These are phyloP conservation scores for Polyporus arcularius DNA, from an alignment of 768 basidiomycete genomes.

Conservation along the genomic window DNA sequence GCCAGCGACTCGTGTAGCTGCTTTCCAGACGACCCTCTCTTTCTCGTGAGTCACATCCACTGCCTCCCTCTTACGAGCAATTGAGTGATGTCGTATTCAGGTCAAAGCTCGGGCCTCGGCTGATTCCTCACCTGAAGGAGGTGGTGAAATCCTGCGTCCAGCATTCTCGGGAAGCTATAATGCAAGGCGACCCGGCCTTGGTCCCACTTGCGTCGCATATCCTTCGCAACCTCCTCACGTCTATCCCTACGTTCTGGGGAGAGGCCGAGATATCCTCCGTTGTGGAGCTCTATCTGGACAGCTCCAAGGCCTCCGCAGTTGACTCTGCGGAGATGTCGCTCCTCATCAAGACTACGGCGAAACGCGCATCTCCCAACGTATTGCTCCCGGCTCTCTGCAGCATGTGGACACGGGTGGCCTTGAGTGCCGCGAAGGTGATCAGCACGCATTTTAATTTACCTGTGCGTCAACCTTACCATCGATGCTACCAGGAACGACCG, in stretches of 20 bases:
- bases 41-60: slow-evolving; percentile 52
- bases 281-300: slow-evolving; percentile 56
- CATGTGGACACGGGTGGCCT: slow-evolving; percentile 44
- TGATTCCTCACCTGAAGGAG: slow-evolving; percentile 82
- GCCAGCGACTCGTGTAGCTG: slow-evolving; percentile 38
- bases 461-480: background rate
- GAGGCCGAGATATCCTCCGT: slow-evolving; percentile 56
- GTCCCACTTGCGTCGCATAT: slow-evolving; percentile 44
- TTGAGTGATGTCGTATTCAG: slow-evolving; percentile 39
- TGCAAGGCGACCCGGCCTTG: slow-evolving; percentile 30
- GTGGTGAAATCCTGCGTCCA: slow-evolving; percentile 60
- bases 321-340: slow-evolving; percentile 36
- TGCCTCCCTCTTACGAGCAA: background rate
- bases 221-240: slow-evolving; percentile 67
- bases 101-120: slow-evolving; percentile 76
- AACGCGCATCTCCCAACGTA: slow-evolving; percentile 65
- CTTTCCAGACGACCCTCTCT: slow-evolving; percentile 56
- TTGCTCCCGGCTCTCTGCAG: slow-evolving; percentile 66
- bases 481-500: slow-evolving; percentile 9
- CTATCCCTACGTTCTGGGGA: slow-evolving; percentile 86
- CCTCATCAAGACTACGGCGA: slow-evolving; percentile 67
- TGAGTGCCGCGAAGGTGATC: background rate
- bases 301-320: slow-evolving; percentile 32
- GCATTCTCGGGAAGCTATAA: slow-evolving; percentile 1
- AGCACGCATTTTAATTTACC: background rate